These are phyloP conservation scores for Cladophialophora yegresii DNA, from an alignment of 2,329 filamentous ascomycete species.

Conservation along the genomic window DNA sequence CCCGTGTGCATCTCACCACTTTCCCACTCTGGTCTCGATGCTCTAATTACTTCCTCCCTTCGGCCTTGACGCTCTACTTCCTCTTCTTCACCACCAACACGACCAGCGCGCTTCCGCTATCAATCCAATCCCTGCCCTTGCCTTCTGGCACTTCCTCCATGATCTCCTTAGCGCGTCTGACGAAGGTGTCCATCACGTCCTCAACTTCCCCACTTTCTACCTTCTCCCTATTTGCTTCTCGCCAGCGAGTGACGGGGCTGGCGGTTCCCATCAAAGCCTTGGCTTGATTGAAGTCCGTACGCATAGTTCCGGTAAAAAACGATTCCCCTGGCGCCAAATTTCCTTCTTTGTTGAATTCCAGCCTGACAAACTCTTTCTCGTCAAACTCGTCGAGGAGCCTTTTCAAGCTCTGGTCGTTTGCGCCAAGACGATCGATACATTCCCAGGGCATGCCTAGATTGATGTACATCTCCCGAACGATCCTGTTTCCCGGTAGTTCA, in stretches of 20 bases:
- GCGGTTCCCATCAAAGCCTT: slow-evolving; percentile 40
- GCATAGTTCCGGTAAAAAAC: slow-evolving; percentile 36
- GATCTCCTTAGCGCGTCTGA: slow-evolving; percentile 36
- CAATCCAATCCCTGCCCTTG: slow-evolving; percentile 36
- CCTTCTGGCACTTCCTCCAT: slow-evolving; percentile 37
- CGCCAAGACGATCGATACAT: slow-evolving; percentile 3
- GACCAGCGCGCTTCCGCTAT: slow-evolving; percentile 29
- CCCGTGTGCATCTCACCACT: neutral
- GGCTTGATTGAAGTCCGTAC: slow-evolving; percentile 35
- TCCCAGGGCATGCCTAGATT: slow-evolving; percentile 56
- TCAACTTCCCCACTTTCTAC: slow-evolving; percentile 41
- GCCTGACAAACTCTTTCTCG: slow-evolving; percentile 20
- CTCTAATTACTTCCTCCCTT: slow-evolving; percentile 22
- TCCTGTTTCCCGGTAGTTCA: slow-evolving; percentile 47
- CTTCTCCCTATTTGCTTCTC: slow-evolving; percentile 44
- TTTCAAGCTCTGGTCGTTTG: slow-evolving; percentile 33
- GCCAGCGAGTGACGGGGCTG: slow-evolving; percentile 47
- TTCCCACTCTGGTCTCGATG: neutral
- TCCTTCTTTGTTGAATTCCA: slow-evolving; percentile 28
- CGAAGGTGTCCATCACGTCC: slow-evolving; percentile 41
- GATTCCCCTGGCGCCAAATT: slow-evolving; percentile 31
- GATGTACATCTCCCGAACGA: slow-evolving; percentile 48
- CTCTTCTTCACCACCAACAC: slow-evolving; percentile 35
- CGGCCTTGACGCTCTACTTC: slow-evolving; percentile 7
- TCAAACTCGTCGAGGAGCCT: slow-evolving; percentile 29